Conservation (phyloP, 495 filamentous ascomycete genomes). For the Talaromyces adpressus region DNA sequence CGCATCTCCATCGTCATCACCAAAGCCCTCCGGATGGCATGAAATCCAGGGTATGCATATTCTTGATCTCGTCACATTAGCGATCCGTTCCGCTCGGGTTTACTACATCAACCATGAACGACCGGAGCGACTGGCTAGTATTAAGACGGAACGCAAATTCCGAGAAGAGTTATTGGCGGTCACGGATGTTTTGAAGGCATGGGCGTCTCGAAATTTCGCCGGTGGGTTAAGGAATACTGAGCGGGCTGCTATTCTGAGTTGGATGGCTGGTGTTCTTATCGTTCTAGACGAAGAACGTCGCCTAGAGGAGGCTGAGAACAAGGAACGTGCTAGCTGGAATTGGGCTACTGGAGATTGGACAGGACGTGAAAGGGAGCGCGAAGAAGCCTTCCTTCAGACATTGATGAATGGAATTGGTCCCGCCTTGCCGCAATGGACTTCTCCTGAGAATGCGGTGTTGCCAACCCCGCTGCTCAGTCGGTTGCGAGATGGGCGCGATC, state of each 20-base stretch:
- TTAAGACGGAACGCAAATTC: constrained; percentile 77
- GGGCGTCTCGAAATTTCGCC: constrained; percentile 83
- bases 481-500: constrained; percentile 68
- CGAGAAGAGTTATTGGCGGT: constrained; percentile 75
- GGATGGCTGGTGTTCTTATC: constrained; percentile 68
- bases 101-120: constrained; percentile 88
- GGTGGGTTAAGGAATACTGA: constrained; percentile 74
- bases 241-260: constrained; percentile 58
- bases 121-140: constrained; percentile 72
- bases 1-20: constrained; percentile 18
- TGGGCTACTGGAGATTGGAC: constrained; percentile 80
- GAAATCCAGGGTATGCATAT: constrained; percentile 89
- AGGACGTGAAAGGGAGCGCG: constrained; percentile 67
- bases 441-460: constrained; percentile 41
- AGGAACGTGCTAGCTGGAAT: constrained; percentile 64
- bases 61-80: constrained; percentile 84
- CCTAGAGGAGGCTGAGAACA: constrained; percentile 64
- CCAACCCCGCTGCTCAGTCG: constrained; percentile 71
- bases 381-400: constrained; percentile 72
- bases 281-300: constrained; percentile 69
- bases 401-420: constrained; percentile 40
- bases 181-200: constrained; percentile 82
- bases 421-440: constrained; percentile 63
- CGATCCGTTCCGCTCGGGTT: constrained; percentile 87
- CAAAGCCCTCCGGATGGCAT: constrained; percentile 56